phyloP scores from a whole-genome alignment of 805 yeast genomes.

The Sugiyamaella valdiviana region DNA sequence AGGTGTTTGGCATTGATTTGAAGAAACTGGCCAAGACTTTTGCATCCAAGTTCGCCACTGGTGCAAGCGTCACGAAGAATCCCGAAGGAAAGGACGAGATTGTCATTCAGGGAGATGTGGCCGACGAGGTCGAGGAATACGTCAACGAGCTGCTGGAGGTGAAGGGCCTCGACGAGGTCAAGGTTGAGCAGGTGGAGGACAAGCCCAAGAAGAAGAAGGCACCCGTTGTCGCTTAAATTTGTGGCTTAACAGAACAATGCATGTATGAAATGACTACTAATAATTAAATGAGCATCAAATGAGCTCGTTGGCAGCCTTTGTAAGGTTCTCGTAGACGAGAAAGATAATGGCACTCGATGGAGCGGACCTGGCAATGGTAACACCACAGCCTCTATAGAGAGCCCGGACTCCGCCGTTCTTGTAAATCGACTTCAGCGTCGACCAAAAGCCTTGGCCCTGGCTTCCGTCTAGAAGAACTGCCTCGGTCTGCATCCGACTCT shows the following conservation, averaged over 20 bases:
- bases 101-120: conserved; percentile 89
- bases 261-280: conserved; percentile 2
- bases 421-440: conserved; percentile 39
- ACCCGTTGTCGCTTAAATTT: neutral
- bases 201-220: conserved; percentile 61
- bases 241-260: neutral
- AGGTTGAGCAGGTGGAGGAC: conserved; percentile 84
- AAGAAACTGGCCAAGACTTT: conserved; percentile 88
- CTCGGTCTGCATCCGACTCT: conserved; percentile 74
- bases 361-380: conserved; percentile 71
- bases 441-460: conserved; percentile 26
- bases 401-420: conserved; percentile 57
- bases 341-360: conserved; percentile 90
- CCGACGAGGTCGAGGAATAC: conserved; percentile 80
- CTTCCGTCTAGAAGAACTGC: conserved; percentile 35
- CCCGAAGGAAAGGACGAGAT: conserved; percentile 90
- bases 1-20: conserved; percentile 80
- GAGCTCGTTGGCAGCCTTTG: conserved; percentile 3
- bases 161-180: conserved; percentile 75
- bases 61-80: conserved; percentile 84
- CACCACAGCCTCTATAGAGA: conserved; percentile 78
- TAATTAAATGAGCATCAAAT: neutral
- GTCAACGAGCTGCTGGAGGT: conserved; percentile 65
- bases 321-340: conserved; percentile 56
- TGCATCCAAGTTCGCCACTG: conserved; percentile 92